Evolutionary conservation across 192 early-diverging fungal genomes (phyloP).

Genomic region (Coemansia sp.): DNA sequence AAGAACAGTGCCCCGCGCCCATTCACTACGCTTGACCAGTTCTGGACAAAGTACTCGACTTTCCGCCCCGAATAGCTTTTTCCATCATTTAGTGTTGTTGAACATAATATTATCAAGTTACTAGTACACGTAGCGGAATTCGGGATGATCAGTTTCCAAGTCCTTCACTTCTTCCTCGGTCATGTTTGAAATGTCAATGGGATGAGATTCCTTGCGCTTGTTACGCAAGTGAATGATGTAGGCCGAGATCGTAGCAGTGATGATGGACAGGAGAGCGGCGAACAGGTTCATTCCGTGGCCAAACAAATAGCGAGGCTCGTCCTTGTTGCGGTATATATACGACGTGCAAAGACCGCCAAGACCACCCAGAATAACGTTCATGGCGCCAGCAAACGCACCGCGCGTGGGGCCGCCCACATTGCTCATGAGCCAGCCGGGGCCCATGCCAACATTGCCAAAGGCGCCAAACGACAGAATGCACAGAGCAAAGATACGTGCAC

Average conservation of each 20-base stretch:
- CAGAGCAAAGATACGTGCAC: constrained; percentile 43
- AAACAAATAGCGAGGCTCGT: constrained; percentile 40
- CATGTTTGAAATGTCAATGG: constrained; percentile 37
- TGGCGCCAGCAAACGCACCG: constrained; percentile 32
- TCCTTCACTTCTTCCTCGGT: constrained; percentile 33
- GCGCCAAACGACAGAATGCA: constrained; percentile 43
- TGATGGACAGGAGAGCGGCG: constrained; percentile 26
- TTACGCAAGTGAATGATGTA: constrained; percentile 27
- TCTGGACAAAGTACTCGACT: constrained; percentile 6
- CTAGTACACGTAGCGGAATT: constrained; percentile 29
- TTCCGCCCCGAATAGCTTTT: not conserved
- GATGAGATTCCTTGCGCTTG: constrained; percentile 26
- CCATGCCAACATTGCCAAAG: constrained; percentile 45
- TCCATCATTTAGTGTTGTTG: not conserved
- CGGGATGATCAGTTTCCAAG: constrained; percentile 42
- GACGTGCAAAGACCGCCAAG: constrained; percentile 44
- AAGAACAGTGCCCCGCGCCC: not conserved
- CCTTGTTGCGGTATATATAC: constrained; percentile 47
- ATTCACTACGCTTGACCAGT: constrained; percentile 5
- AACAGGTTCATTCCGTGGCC: constrained; percentile 52
- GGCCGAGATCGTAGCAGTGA: constrained; percentile 24
- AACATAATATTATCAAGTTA: not conserved
- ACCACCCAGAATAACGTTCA: constrained; percentile 43
- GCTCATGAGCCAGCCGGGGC: constrained; percentile 48
- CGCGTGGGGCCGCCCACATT: constrained; percentile 46